A percentile compares a stretch with the other conserved stretches of the same genome.
phyloP scores from a whole-genome alignment of 129 eudicot genomes.

The Apium graveolens region DNA sequence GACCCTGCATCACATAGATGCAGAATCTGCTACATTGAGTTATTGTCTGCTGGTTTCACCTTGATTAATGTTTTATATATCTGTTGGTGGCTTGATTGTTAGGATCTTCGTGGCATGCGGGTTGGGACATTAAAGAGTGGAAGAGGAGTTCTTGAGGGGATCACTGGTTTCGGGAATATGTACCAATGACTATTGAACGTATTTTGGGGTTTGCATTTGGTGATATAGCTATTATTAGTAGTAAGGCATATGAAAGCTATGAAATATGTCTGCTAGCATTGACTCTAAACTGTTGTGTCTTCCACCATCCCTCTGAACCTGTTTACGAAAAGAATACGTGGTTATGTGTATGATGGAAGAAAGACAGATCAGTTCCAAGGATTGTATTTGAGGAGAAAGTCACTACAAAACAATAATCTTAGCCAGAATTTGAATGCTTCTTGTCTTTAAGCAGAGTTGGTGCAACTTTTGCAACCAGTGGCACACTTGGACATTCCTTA shows the following conservation, averaged over 20 bases:
- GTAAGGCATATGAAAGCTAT: background rate
- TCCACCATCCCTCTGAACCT: background rate
- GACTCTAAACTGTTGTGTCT: background rate
- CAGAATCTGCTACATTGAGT: background rate
- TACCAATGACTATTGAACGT: background rate
- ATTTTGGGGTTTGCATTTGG: background rate
- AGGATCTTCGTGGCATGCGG: background rate
- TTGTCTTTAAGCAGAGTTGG: background rate
- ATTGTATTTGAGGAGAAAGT: background rate
- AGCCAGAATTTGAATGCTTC: background rate
- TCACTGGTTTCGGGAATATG: background rate
- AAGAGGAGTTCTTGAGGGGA: background rate
- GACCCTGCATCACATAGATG: background rate
- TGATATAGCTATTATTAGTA: background rate
- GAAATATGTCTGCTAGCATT: too few relatives aligned
- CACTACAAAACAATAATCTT: background rate
- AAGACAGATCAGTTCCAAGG: background rate
- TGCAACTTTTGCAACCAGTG: background rate
- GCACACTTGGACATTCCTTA: background rate
- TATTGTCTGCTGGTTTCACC: background rate
- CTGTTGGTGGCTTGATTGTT: background rate
- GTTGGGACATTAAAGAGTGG: background rate
- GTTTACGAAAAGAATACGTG: too few relatives aligned
- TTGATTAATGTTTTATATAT: background rate
- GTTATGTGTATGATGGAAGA: background rate